phyloP scores from a whole-genome alignment of 345 rosid genomes.

The Syzygium aromaticum region DNA sequence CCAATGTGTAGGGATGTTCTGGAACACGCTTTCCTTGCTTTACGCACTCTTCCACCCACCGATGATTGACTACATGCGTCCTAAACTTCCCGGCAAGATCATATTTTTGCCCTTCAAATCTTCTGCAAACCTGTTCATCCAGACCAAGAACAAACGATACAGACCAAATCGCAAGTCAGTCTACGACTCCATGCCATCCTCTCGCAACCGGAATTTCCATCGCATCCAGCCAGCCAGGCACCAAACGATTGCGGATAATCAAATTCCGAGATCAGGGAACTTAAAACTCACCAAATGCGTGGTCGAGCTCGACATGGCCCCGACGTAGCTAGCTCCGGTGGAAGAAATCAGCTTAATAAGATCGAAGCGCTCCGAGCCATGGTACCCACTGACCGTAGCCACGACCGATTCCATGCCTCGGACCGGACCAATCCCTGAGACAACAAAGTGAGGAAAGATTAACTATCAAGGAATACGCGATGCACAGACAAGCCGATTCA shows the following conservation, averaged over 20 bases:
- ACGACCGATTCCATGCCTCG: conserved; percentile 77
- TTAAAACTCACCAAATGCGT: conserved; percentile 62
- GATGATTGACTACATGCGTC: conserved; percentile 56
- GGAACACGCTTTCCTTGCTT: conserved; percentile 52
- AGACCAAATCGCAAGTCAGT: background rate
- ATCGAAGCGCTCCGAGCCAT: conserved; percentile 63
- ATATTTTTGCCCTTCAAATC: conserved; percentile 68
- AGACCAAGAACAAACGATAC: background rate
- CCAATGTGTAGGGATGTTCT: conserved; percentile 45
- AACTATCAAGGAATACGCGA: background rate
- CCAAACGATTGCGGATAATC: background rate
- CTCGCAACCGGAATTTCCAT: background rate
- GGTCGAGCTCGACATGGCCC: conserved; percentile 53
- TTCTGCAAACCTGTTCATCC: conserved; percentile 62
- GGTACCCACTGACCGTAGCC: conserved; percentile 90
- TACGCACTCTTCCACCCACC: conserved; percentile 79
- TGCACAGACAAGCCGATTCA: background rate
- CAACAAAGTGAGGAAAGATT: background rate
- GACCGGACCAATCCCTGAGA: conserved; percentile 4
- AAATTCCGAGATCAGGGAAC: background rate
- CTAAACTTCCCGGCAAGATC: conserved; percentile 50
- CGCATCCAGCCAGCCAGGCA: background rate
- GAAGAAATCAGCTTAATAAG: conserved; percentile 73
- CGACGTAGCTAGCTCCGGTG: conserved; percentile 76
- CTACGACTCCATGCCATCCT: background rate